Conservation (phyloP, 2,329 filamentous ascomycete genomes). For the Colletotrichum tanaceti region DNA sequence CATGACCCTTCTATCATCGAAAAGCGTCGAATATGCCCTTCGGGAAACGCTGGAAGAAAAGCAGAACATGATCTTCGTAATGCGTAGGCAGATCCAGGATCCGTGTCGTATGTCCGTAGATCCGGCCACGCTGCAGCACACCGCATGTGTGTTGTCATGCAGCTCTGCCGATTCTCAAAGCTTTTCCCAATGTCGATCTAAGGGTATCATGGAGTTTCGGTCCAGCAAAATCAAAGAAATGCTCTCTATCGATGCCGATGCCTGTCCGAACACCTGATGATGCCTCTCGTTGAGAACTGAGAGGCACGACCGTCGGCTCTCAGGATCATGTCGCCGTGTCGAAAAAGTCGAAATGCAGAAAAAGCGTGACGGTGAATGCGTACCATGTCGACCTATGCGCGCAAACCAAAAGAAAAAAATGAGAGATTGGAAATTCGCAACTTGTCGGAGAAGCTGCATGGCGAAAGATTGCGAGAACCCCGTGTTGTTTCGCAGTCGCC, state of each 20-base stretch:
- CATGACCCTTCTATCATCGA: conserved; percentile 53
- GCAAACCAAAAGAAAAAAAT: conserved; percentile 37
- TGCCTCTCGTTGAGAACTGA: conserved; percentile 48
- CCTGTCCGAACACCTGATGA: conserved; percentile 51
- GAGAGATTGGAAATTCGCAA: conserved; percentile 49
- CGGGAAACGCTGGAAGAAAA: conserved; percentile 49
- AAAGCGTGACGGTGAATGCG: conserved; percentile 45
- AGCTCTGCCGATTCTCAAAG: conserved; percentile 45
- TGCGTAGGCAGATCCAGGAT: conserved; percentile 42
- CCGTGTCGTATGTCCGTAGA: conserved; percentile 39
- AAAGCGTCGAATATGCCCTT: conserved; percentile 52
- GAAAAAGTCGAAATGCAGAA: conserved; percentile 45
- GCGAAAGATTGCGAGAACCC: conserved; percentile 11
- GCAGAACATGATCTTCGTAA: conserved; percentile 51
- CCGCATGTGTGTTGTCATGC: conserved; percentile 41
- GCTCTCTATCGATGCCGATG: conserved; percentile 45
- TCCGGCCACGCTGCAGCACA: conserved; percentile 38
- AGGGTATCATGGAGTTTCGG: conserved; percentile 47
- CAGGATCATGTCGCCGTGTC: conserved; percentile 53
- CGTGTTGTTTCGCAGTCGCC: conserved; percentile 15
- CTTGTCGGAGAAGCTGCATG: conserved; percentile 43
- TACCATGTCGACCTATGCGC: conserved; percentile 38
- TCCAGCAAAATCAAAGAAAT: conserved; percentile 44
- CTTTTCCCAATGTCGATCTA: conserved; percentile 45
- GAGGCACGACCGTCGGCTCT: conserved; percentile 46